These are phyloP conservation scores for Barnettozyma botsteinii DNA, from an alignment of 805 yeast genomes.

Conservation along the genomic window DNA sequence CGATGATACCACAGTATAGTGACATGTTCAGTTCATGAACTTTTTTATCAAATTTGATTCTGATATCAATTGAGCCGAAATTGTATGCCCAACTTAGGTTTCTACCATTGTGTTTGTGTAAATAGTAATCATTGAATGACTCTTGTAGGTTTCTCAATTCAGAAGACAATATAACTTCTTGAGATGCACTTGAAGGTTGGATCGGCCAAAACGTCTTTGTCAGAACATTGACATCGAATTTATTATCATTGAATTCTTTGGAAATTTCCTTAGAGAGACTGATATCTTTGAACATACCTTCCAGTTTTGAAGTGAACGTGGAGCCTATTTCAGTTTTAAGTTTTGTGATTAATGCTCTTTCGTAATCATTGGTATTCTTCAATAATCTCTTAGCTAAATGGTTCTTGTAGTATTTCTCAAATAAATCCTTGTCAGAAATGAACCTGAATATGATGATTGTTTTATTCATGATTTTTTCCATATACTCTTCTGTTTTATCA, in stretches of 20 bases:
- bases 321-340: constrained; percentile 75
- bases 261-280: constrained; percentile 47
- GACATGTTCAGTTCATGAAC: constrained; percentile 79
- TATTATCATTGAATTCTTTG: constrained; percentile 34
- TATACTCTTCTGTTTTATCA: constrained; percentile 40
- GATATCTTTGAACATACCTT: constrained; percentile 84
- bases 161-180: constrained; percentile 38
- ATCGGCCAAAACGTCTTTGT: constrained; percentile 69
- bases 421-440: constrained; percentile 76
- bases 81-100: constrained; percentile 73
- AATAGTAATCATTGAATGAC: constrained; percentile 48
- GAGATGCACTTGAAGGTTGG: constrained; percentile 27
- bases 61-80: constrained; percentile 76
- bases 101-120: constrained; percentile 49
- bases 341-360: constrained; percentile 59
- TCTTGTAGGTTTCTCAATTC: constrained; percentile 36
- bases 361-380: constrained; percentile 53
- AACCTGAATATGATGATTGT: constrained; percentile 60
- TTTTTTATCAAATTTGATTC: constrained; percentile 59
- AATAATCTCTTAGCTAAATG: constrained; percentile 79
- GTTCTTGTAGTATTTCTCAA: constrained; percentile 78
- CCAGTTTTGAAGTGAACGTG: constrained; percentile 70
- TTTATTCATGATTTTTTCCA: constrained; percentile 41
- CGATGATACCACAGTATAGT: constrained; percentile 70
- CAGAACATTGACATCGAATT: constrained; percentile 45